phyloP scores from a whole-genome alignment of 805 yeast genomes.

The Zygosaccharomyces bailii region DNA sequence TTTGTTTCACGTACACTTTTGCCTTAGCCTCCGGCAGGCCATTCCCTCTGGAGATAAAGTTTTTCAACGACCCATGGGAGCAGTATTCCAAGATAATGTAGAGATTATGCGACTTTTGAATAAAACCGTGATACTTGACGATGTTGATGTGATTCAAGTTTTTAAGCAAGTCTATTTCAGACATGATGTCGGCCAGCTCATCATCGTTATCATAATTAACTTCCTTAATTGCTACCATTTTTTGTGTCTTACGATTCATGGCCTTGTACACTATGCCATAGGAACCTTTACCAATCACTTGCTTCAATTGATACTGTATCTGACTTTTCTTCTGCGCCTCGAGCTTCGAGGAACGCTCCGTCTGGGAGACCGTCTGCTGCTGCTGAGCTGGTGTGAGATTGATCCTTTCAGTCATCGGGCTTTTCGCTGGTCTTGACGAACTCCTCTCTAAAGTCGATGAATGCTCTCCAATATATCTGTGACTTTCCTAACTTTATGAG shows the following conservation, averaged over 20 bases:
- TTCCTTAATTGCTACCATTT: slow-evolving; percentile 76
- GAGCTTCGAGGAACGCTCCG: slow-evolving; percentile 11
- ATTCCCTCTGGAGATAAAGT: slow-evolving; percentile 29
- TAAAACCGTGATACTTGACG: slow-evolving; percentile 87
- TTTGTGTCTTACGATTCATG: slow-evolving; percentile 58
- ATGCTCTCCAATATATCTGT: background rate
- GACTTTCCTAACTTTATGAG: background rate
- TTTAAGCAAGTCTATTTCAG: slow-evolving; percentile 71
- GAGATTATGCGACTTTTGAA: slow-evolving; percentile 60
- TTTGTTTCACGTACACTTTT: slow-evolving; percentile 61
- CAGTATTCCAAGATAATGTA: slow-evolving; percentile 79
- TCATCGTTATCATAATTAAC: slow-evolving; percentile 68
- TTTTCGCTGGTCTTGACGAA: background rate
- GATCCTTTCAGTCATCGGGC: slow-evolving; percentile 15
- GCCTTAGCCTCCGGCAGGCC: slow-evolving; percentile 59
- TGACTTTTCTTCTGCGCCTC: slow-evolving; percentile 31
- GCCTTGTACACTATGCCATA: slow-evolving; percentile 85
- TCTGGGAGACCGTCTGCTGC: slow-evolving; percentile 12
- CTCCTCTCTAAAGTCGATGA: background rate
- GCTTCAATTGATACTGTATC: slow-evolving; percentile 48
- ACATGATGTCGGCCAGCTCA: slow-evolving; percentile 55
- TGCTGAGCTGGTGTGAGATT: slow-evolving; percentile 29
- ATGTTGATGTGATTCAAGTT: slow-evolving; percentile 83
- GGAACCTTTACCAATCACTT: slow-evolving; percentile 84
- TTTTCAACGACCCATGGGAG: slow-evolving; percentile 61